These are phyloP conservation scores for Candida michaelii DNA, from an alignment of 805 yeast genomes.

Conservation along the genomic window DNA sequence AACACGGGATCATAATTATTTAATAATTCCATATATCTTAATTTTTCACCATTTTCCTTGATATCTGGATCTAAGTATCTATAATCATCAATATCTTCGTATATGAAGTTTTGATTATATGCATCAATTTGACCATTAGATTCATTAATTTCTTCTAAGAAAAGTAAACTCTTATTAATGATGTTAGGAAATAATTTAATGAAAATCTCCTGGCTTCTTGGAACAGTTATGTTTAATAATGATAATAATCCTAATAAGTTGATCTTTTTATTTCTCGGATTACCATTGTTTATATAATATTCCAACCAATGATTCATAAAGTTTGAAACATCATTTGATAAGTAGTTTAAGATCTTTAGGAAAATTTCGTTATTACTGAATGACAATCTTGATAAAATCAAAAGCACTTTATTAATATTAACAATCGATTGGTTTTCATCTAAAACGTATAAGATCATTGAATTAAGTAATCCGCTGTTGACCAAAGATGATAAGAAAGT, in stretches of 20 bases:
- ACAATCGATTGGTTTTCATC: slow-evolving; percentile 46
- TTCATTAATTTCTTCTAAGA: slow-evolving; percentile 78
- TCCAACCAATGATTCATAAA: slow-evolving; percentile 41
- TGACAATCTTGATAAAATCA: slow-evolving; percentile 38
- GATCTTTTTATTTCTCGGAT: slow-evolving; percentile 73
- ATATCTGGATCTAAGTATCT: slow-evolving; percentile 41
- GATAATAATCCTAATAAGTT: slow-evolving; percentile 62
- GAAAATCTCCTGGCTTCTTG: slow-evolving; percentile 20
- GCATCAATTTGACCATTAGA: slow-evolving; percentile 33
- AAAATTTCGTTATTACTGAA: slow-evolving; percentile 36
- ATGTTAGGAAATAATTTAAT: slow-evolving; percentile 25
- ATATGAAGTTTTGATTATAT: slow-evolving; percentile 36
- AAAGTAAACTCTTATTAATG: slow-evolving; percentile 36
- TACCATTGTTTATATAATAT: slow-evolving; percentile 54
- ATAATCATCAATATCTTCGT: slow-evolving; percentile 44
- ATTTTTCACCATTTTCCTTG: slow-evolving; percentile 43
- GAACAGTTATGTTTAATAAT: slow-evolving; percentile 38
- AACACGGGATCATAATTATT: slow-evolving; percentile 34
- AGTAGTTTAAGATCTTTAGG: slow-evolving; percentile 29
- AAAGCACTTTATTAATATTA: slow-evolving; percentile 34
- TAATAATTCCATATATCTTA: slow-evolving; percentile 33
- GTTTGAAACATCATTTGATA: slow-evolving; percentile 21
- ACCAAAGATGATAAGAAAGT: slow-evolving; percentile 30
- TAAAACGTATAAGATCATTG: slow-evolving; percentile 39
- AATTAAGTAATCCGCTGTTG: slow-evolving; percentile 46